Percentiles rank a stretch among this genome's conserved stretches.
These are phyloP conservation scores for Trichoderma sp. DNA, from an alignment of 2,329 filamentous ascomycete species.

Conservation along the genomic window DNA sequence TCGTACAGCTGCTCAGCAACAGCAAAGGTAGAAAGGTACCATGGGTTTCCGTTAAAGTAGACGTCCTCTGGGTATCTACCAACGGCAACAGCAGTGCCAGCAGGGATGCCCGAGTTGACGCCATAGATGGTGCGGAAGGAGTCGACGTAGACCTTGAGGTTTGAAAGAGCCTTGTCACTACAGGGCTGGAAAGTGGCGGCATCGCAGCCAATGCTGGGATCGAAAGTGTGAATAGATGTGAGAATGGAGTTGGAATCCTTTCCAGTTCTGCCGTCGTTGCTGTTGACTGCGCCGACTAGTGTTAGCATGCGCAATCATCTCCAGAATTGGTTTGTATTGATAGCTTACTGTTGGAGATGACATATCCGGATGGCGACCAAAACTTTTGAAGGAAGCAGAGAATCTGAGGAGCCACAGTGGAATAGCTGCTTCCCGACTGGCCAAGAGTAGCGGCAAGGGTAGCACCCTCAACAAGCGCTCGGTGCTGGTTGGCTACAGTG, in stretches of 20 bases:
- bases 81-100: constrained; percentile 61
- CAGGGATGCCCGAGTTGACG: constrained; percentile 66
- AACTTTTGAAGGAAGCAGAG: constrained; percentile 74
- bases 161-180: constrained; percentile 67
- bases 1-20: constrained; percentile 81
- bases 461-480: constrained; percentile 68
- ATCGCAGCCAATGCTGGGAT: constrained; percentile 66
- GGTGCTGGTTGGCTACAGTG: constrained; percentile 69
- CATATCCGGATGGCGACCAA: constrained; percentile 65
- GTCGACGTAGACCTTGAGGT: constrained; percentile 74
- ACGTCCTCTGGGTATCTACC: constrained; percentile 72
- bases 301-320: background rate
- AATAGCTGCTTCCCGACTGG: constrained; percentile 60
- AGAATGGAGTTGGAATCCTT: constrained; percentile 74
- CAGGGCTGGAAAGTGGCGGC: constrained; percentile 77
- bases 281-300: constrained; percentile 48
- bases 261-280: constrained; percentile 62
- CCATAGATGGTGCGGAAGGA: constrained; percentile 71
- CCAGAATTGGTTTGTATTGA: background rate
- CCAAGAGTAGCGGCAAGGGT: constrained; percentile 65
- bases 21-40: constrained; percentile 75
- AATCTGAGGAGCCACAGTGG: constrained; percentile 66
- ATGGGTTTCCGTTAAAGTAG: constrained; percentile 79
- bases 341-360: constrained; percentile 63
- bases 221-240: constrained; percentile 67